Conservation (phyloP, 805 yeast species). For the Suhomyces kilbournensis region DNA sequence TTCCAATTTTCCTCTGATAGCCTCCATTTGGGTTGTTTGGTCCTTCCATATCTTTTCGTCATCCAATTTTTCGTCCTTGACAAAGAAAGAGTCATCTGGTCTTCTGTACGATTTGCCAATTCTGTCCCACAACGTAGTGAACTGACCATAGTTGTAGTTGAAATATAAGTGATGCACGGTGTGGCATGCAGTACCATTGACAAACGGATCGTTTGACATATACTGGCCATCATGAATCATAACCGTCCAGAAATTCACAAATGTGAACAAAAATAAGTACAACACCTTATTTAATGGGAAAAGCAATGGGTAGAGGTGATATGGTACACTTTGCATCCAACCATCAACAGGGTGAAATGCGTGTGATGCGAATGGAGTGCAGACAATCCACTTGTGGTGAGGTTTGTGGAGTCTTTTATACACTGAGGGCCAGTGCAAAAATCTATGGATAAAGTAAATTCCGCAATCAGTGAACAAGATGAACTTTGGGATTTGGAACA, state of each 20-base stretch:
- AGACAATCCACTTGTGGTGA: conserved; percentile 98
- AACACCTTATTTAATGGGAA: conserved; percentile 90
- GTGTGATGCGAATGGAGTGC: conserved; percentile 97
- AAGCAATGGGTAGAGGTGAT: conserved; percentile 85
- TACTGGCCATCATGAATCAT: conserved; percentile 98
- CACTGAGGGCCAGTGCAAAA: conserved; percentile 88
- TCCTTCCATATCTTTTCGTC: conserved; percentile 62
- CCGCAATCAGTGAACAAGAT: conserved; percentile 92
- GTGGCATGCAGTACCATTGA: conserved; percentile 98
- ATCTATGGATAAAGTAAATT: conserved; percentile 86
- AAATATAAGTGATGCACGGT: conserved; percentile 95
- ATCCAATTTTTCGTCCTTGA: conserved; percentile 50
- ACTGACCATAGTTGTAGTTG: conserved; percentile 98
- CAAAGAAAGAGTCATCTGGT: conserved; percentile 83
- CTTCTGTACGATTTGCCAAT: conserved; percentile 89
- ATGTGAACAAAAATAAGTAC: conserved; percentile 77
- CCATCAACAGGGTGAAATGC: conserved; percentile 99
- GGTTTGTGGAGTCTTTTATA: conserved; percentile 91
- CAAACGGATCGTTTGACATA: conserved; percentile 85
- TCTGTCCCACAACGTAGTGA: conserved; percentile 97
- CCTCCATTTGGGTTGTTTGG: conserved; percentile 74
- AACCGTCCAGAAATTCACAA: conserved; percentile 97
- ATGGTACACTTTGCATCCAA: conserved; percentile 86
- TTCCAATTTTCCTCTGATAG: conserved; percentile 75
- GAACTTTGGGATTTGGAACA: conserved; percentile 71